Evolutionary conservation across 495 filamentous ascomycete genomes (phyloP).

Genomic region (Astrothelium macrocarpum): DNA sequence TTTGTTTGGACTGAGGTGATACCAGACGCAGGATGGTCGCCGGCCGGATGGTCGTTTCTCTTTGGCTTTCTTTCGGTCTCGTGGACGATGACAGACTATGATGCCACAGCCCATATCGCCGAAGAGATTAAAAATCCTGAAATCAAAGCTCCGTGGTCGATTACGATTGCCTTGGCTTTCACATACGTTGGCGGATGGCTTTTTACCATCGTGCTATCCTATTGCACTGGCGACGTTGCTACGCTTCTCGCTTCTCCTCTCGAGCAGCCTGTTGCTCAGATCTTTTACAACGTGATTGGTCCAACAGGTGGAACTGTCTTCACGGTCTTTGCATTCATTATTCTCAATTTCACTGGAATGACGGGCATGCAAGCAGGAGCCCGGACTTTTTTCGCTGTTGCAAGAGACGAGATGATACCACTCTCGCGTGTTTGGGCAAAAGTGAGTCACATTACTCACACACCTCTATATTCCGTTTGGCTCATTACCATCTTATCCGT

Average conservation of each 20-base stretch:
- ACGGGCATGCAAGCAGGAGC: slow-evolving; percentile 53
- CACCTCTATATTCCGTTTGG: slow-evolving; percentile 54
- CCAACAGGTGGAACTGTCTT: slow-evolving; percentile 49
- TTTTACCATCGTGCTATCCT: slow-evolving; percentile 56
- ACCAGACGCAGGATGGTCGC: slow-evolving; percentile 47
- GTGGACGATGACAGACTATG: slow-evolving; percentile 56
- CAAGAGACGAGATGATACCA: slow-evolving; percentile 50
- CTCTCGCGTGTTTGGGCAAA: slow-evolving; percentile 46
- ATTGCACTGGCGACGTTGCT: slow-evolving; percentile 47
- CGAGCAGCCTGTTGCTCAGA: slow-evolving; percentile 53
- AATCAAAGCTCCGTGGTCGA: slow-evolving; percentile 51
- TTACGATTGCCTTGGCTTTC: slow-evolving; percentile 48
- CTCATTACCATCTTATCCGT: slow-evolving; percentile 46
- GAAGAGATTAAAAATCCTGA: slow-evolving; percentile 54
- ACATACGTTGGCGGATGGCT: slow-evolving; percentile 52
- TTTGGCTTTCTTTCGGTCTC: slow-evolving; percentile 55
- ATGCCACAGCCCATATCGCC: slow-evolving; percentile 51
- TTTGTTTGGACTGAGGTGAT: slow-evolving; percentile 53
- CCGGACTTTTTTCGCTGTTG: slow-evolving; percentile 54
- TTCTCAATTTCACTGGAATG: slow-evolving; percentile 51
- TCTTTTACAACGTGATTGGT: slow-evolving; percentile 54
- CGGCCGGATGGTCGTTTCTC: slow-evolving; percentile 49
- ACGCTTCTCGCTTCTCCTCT: slow-evolving; percentile 39
- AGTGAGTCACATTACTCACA: slow-evolving; percentile 42
- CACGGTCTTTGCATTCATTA: slow-evolving; percentile 48